A percentile compares a stretch with the other conserved stretches of the same genome.
phyloP scores from a whole-genome alignment of 2,329 filamentous ascomycete genomes.

The Periglandula ipomoeae region DNA sequence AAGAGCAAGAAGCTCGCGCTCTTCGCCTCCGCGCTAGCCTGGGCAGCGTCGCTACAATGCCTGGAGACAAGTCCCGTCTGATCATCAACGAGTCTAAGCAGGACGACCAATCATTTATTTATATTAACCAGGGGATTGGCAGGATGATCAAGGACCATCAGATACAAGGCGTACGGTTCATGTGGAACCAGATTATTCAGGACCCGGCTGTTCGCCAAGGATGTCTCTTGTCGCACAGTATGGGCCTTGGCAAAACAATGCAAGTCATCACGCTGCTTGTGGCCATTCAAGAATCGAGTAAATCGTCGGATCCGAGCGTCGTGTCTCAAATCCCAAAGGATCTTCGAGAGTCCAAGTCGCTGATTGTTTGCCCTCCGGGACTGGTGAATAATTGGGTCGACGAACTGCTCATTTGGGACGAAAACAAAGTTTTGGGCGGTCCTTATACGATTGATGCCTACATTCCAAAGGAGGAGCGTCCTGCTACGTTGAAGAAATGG shows the following conservation, averaged over 20 bases:
- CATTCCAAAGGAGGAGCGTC: conserved; percentile 27
- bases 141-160: conserved; percentile 68
- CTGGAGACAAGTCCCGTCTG: conserved; percentile 38
- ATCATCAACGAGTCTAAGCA: conserved; percentile 60
- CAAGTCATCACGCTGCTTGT: conserved; percentile 79
- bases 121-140: conserved; percentile 56
- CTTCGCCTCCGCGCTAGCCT: conserved; percentile 36
- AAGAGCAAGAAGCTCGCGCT: conserved; percentile 45
- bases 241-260: conserved; percentile 91
- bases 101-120: conserved; percentile 51
- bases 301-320: conserved; percentile 48
- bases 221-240: conserved; percentile 77
- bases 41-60: conserved; percentile 31
- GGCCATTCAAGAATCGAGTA: conserved; percentile 58
- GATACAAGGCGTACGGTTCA: conserved; percentile 70
- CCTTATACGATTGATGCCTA: conserved; percentile 46
- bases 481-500: conserved; percentile 48
- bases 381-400: conserved; percentile 77
- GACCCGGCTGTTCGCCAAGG: conserved; percentile 54
- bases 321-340: conserved; percentile 57
- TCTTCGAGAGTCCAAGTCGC: conserved; percentile 51
- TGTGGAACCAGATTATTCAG: conserved; percentile 76
- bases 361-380: conserved; percentile 68
- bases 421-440: conserved; percentile 42
- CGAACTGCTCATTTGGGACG: conserved; percentile 64